Base-by-base conservation (phyloP, 345 rosid genomes). In the Viola odorata region DNA sequence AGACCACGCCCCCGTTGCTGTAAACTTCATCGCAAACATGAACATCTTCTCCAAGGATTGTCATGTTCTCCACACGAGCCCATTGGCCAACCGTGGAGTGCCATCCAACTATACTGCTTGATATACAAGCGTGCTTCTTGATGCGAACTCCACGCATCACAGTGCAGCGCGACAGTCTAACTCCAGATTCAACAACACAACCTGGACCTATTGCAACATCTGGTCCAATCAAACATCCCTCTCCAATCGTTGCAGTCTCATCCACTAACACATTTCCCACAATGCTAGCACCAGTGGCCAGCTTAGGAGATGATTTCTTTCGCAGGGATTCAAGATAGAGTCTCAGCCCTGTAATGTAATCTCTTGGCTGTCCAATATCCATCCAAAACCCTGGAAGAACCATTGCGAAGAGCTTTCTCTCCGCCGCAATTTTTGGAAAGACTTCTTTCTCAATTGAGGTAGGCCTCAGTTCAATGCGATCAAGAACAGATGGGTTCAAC, bases 331-430 rank as follows among this genome's bases (percentile, higher is more conserved):
- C 97, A n/a, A 94, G 85, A 73, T 94, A 94, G 56, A 94, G 99
- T 68, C 96, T 86, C 55, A 94, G 74, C 12, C 99, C 99, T 0
- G 92, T 77, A 41, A 94, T 94, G 85, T 94, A 94, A 61, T 94
- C 99, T 69, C 81, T 83, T 11, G 99, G 99, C 77, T 94, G 99
- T 60, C 99, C 99, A 50, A 94, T 88, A 80, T 94, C 99, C 99
- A 94, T 94, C 99, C 99, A 94, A 59, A 94, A 94, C 16, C 99
- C 99, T 0, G 97, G 96, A 51, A 94, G 81, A 45, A 87, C 99
- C 97, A 94, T 94, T 0, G 96, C 99, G 7, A 65, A 90, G 60
- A 94, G 95, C 65, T 84, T 81, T 61, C 79, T 72, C 13, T 77
- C 87, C 4, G 91, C 77, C n/a, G 96, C 96, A 65, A 94, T 90